Conservation (phyloP, 2,329 filamentous ascomycete species). For the Fusarium redolens region DNA sequence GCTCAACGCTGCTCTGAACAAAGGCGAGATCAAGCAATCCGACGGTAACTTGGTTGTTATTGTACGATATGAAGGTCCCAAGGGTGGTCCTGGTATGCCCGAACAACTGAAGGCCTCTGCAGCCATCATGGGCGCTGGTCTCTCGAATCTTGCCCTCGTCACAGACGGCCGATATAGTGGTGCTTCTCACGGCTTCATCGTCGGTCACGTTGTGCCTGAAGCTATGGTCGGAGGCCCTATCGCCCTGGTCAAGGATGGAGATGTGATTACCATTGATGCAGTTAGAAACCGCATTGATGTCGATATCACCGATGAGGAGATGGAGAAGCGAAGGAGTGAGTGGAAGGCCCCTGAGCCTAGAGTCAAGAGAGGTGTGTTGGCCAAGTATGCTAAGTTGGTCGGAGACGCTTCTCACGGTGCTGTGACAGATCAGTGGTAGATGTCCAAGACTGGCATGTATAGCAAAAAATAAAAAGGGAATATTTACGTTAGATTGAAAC, state of each 20-base stretch:
- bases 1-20: conserved; percentile 81
- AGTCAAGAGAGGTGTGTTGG: conserved; percentile 85
- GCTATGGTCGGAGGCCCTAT: conserved; percentile 91
- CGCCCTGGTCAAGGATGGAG: conserved; percentile 82
- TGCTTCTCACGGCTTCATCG: conserved; percentile 91
- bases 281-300: conserved; percentile 79
- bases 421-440: conserved; percentile 74
- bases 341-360: conserved; percentile 79
- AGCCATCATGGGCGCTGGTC: conserved; percentile 90
- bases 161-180: conserved; percentile 93
- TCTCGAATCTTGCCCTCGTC: conserved; percentile 89
- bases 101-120: conserved; percentile 91
- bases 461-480: conserved; percentile 1
- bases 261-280: conserved; percentile 87
- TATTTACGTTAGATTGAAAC: background rate
- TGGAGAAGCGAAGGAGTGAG: conserved; percentile 68
- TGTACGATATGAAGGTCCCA: conserved; percentile 93
- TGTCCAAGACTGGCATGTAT: background rate
- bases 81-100: conserved; percentile 94
- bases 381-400: conserved; percentile 89
- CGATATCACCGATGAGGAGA: conserved; percentile 75
- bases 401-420: conserved; percentile 93
- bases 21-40: conserved; percentile 63
- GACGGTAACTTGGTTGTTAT: conserved; percentile 87
- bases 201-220: conserved; percentile 92